Evolutionary conservation across 805 yeast species (phyloP), one percentile per base, ranked within the genome.

Genomic region (Gaillardinia entomophila): DNA sequence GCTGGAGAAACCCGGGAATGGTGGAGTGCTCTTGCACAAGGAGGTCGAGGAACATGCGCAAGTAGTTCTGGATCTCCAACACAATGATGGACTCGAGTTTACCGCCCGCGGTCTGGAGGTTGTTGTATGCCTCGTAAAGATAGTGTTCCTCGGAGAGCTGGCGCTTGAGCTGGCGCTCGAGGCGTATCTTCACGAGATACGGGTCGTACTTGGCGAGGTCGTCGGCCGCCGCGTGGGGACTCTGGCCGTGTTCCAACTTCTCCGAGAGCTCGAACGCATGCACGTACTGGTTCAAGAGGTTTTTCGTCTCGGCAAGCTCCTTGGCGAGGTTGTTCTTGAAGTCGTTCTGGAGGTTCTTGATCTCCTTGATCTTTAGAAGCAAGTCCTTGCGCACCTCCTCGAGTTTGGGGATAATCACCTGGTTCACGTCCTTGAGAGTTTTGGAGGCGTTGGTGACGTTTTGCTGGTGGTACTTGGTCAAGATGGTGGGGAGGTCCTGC

Each of bases 81-180:
- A 82, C 86, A 15, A 92, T 92, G 39, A 87, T 90, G 47, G 83
- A 79, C 43, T 66, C 98, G 41, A 92, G 71, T 52, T 88, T 92
- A 36, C 80, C 79, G 31, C 95, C 96, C 1, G 96, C 82, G 24
- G 77, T 75, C 62, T 90, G 95, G 44, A 89, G 70, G 57, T 90
- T 89, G 44, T 79, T 68, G 54, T 75, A 90, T 0, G 97, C 96
- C 54, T 89, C 96, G 51, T 87, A 86, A 29, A 90, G 66, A 49
- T 79, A 82, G 57, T 82, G 82, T 55, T 90, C 97, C 57, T 87
- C 96, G 13, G 71, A 70, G 28, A 90, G 57, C 54, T 87, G 96
- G 43, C 72, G 74, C 46, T 73, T 79, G 48, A 92, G 75, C 55
- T 82, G 90, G 51, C 77, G 71, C 46, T 90, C 96, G 42, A 90